Conservation (phyloP, 2,329 filamentous ascomycete genomes). For the Fusarium nygamai region DNA sequence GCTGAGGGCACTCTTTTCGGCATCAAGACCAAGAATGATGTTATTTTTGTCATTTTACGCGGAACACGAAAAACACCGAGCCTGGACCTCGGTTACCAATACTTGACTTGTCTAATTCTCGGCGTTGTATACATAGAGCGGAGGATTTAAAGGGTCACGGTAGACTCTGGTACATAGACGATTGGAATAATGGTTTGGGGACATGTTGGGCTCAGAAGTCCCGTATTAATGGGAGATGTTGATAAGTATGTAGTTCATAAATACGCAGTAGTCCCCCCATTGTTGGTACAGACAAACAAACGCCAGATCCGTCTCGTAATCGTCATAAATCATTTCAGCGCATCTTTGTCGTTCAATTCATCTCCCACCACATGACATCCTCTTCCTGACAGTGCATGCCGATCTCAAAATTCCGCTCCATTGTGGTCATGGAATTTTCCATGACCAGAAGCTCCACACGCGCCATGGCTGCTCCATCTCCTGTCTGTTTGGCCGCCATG, state of each 20-base stretch:
- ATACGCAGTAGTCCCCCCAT: slow-evolving; percentile 3
- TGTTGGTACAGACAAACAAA: neutral
- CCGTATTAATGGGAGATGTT: slow-evolving; percentile 24
- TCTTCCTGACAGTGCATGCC: slow-evolving; percentile 26
- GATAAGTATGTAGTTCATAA: slow-evolving; percentile 1
- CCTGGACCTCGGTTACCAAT: neutral
- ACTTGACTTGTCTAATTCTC: slow-evolving; percentile 3
- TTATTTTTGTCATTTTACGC: slow-evolving; percentile 5
- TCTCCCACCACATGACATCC: slow-evolving; percentile 39
- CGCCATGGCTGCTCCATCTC: slow-evolving; percentile 39
- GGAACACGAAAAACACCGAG: slow-evolving; percentile 14
- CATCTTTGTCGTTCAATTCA: slow-evolving; percentile 7
- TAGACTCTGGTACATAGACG: slow-evolving; percentile 20
- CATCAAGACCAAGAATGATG: slow-evolving; percentile 28
- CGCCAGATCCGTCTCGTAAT: neutral
- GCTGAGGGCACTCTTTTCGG: slow-evolving; percentile 17
- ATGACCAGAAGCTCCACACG: slow-evolving; percentile 37
- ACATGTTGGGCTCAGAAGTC: neutral
- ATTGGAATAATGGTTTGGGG: neutral
- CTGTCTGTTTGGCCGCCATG: slow-evolving; percentile 38
- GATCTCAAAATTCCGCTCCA: slow-evolving; percentile 39
- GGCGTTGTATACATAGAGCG: slow-evolving; percentile 38
- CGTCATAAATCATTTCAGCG: neutral
- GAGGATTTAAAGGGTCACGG: slow-evolving; percentile 15
- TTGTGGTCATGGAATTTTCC: slow-evolving; percentile 29